Base-by-base conservation (phyloP, 2,329 filamentous ascomycete species). In the Hypocrella siamensis region DNA sequence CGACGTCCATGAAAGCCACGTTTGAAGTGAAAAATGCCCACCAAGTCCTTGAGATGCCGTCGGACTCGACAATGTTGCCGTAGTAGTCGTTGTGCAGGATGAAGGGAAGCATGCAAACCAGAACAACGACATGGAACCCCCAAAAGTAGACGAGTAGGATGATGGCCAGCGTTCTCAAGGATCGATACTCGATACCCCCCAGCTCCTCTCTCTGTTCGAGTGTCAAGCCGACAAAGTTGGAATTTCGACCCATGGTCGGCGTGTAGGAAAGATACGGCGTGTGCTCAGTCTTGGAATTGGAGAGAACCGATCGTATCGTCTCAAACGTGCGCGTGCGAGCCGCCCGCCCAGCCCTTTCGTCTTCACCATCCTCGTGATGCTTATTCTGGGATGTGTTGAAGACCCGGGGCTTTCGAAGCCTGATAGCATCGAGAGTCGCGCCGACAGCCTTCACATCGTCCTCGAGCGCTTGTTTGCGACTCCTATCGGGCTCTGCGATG, bases 201-300 rank as follows among this genome's bases (percentile, higher is more conserved):
- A 98, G 60, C 53, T 98, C 90, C 49, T 98, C 86, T 41, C 90
- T 73, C 54, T 98, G 85, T 40, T 90, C 84, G 42, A 93, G 79
- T 0, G 79, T 82, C 40, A 98, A 56, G 42, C 86, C 83, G 10
- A 90, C 68, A 47, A 96, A 98, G 24, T 82, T 79, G 9, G 88
- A 96, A 52, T 98, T 98, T 39, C 90, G 75, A 17, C 80, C 88
- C 33, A 94, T 70, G 0, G 90, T 98, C 3, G 90, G 84, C 37
- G 86, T 78, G 70, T 84, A 96, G 52, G 84, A 94, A 31, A 98
- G 68, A 52, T 98, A 98, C 0, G 90, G 90, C 60, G 83, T 80
- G 19, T 74, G 65, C 3, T 57, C 57, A n/a, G 54, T 49, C 38
- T 65, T 63, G 26, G 69, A 67, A 17, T 70, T 61, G 11, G 67